Base-by-base conservation (phyloP, 257 asterid species). In the Solanum chiquidenum region DNA sequence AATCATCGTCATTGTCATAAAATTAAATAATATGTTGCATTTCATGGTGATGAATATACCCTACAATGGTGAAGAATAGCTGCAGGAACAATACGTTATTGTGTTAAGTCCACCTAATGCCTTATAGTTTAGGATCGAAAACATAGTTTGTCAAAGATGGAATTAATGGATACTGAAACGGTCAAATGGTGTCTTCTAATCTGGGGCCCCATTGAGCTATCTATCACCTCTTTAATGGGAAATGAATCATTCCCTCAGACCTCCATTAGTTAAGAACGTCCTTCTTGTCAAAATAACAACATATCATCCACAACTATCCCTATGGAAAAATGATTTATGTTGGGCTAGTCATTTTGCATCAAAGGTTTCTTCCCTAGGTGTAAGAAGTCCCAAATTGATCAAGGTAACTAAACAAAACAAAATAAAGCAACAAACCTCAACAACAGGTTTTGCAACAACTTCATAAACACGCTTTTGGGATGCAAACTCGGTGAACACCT, bases 401-500 rank as follows among this genome's bases (percentile, higher is more conserved):
- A 44, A 82, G 44, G 86, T 46, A 49, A 49, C 71, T 27, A 49
- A 82, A 82, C 18, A 49, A 82, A 18, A 49, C 86, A 82, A 75
- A 88, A 42, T 77, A 84, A 83, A 4, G 83, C 52, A 77, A 90
- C 93, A 35, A 86, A 97, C 99, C 99, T 97, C 99, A 18, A 96
- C 99, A 52, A 97, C 99, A 92, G 99, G 99, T 89, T 97, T 97
- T 85, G 99, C 99, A 85, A 97, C 99, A 85, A 96, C 97, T 93
- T 96, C 99, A 62, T 97, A 97, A 85, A 97, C 99, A 83, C 99
- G 99, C 91, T 96, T 97, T 88, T 97, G 99, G 13, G 99, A 97
- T 83, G 99, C 96, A 90, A 85, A 94, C 91, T 97, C 99, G 14
- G 99, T 95, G 75, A 97, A 95, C 91, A 97, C 93, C 92, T 94